These are phyloP conservation scores for Melocanna baccifera DNA, from an alignment of 176 grass and related monocot species.

Conservation along the genomic window DNA sequence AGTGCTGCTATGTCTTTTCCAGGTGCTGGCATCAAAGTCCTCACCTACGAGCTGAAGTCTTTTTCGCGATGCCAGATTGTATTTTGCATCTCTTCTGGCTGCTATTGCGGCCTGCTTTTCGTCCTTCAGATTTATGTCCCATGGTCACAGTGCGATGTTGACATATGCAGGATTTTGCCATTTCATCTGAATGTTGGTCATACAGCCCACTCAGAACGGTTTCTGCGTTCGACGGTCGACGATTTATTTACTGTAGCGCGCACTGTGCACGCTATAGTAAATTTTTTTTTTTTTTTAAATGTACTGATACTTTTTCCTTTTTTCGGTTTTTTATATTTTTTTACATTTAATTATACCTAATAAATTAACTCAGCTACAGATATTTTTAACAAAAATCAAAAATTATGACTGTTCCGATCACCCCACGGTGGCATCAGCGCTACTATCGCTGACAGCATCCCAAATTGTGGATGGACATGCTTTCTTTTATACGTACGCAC, in stretches of 20 bases:
- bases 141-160: slow-evolving; percentile 15
- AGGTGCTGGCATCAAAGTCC: slow-evolving; percentile 36
- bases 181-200: slow-evolving; percentile 22
- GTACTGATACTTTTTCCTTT: no score
- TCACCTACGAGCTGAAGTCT: slow-evolving; percentile 28
- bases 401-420: no score
- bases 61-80: slow-evolving; percentile 28
- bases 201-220: no score
- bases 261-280: no score
- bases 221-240: no score
- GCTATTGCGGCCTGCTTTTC: slow-evolving; percentile 19
- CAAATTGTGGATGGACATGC: slow-evolving; percentile 9
- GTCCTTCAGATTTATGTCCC: slow-evolving; percentile 6
- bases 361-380: no score
- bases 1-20: slow-evolving; percentile 17
- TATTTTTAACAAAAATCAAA: no score
- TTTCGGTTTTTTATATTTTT: no score
- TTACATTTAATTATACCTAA: no score
- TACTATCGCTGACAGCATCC: neutral
- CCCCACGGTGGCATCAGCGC: neutral
- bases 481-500: neutral
- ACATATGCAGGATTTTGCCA: neutral
- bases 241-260: no score
- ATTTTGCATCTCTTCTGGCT: slow-evolving; percentile 40
- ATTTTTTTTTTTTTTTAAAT: no score